Base-by-base conservation (phyloP, 148 eudicot species). In the Cornus suecica region DNA sequence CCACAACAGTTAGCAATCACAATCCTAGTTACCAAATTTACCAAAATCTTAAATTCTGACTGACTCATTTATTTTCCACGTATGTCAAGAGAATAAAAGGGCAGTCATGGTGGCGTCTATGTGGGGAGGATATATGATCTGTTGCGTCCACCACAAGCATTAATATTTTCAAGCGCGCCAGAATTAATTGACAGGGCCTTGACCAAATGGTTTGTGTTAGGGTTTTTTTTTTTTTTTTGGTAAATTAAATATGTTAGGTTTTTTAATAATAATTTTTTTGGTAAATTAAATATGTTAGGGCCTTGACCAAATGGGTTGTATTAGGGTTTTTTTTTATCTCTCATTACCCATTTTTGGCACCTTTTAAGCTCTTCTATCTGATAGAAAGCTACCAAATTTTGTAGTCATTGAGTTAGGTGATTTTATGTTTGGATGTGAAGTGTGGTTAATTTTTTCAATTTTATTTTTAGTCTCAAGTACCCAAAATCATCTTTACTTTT, bases 1-100 rank as follows among this genome's bases (percentile, higher is more conserved):
- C 74, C 76, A 82, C 83, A 72, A 60, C 84, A 81, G 86, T 83
- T 86, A 83, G 10, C 76, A 84, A 86, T 86, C 84, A 80, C 82
- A 77, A 83, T 86, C 86, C 86, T 68, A 83, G 76, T 51, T 73
- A 80, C 80, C 83, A 79, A 73, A 84, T 78, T 78, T 72, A 60
- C 67, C 66, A 60, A 58, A 34, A 69, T 1, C 56, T 42, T 69
- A 41, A 77, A 69, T 77, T 60, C 28, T 66, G 27, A n/a, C 74
- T 79, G 70, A 69, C 74, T 69, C 58, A 28, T 23, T 18, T 48
- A 15, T 48, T 3, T 48, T 48, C 18, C 54, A 48, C 18, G 15
- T 1, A 48, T 48, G 54, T 48, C 18, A 48, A 48, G 54, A 48
- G 54, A 48, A 16, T 48, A 48, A 48, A 11, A 11, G 15, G 18